Conservation (phyloP, 768 basidiomycete species). For the Vishniacozyma victoriae region DNA sequence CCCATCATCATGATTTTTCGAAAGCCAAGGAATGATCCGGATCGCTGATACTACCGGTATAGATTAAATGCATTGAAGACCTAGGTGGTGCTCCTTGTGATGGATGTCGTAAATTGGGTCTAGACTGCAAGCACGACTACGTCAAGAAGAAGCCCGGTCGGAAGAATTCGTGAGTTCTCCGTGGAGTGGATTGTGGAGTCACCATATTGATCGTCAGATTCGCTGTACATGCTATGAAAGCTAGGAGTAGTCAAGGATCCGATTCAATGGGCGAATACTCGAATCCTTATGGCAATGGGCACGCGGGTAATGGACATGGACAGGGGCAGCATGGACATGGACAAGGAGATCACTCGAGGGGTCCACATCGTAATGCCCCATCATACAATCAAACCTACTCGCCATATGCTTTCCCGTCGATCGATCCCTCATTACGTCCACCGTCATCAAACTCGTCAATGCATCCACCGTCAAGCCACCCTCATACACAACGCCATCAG, state of each 20-base stretch:
- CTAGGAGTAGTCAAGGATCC: background rate
- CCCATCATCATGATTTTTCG: no score
- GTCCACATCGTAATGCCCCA: no score
- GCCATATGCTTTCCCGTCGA: no score
- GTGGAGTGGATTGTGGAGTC: background rate
- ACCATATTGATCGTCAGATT: background rate
- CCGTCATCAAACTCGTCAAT: no score
- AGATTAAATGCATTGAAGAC: constrained; percentile 29
- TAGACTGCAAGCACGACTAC: constrained; percentile 32
- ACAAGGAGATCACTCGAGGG: no score
- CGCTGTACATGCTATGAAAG: background rate
- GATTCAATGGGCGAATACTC: background rate
- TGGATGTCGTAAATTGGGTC: constrained; percentile 23
- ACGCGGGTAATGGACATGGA: background rate
- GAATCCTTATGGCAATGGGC: background rate
- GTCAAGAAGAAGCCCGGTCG: constrained; percentile 39
- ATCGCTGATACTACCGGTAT: no score
- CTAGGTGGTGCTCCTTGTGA: constrained; percentile 13
- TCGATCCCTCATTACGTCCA: no score
- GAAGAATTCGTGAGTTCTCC: constrained; percentile 31
- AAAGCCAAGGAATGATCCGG: no score
- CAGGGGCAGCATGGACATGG: background rate
- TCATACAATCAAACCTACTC: no score
- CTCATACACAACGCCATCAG: no score
- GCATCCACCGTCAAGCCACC: no score